Evolutionary conservation across 83 land plant genomes (phyloP), one percentile per base, ranked within the genome.

Genomic region (Thuja plicata): DNA sequence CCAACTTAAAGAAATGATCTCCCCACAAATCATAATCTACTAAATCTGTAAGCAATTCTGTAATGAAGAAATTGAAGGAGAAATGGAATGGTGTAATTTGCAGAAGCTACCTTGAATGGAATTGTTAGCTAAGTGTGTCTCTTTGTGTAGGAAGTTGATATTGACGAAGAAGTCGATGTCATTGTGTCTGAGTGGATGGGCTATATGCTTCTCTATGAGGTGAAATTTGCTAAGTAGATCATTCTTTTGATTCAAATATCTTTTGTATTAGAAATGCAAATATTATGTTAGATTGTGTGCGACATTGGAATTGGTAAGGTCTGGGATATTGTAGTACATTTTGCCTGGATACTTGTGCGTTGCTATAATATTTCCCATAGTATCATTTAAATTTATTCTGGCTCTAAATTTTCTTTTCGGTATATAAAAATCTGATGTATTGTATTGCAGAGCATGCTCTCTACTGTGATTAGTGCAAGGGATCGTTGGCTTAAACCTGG

Each of bases 181-280:
- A 98, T 98, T 48, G 91, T 98, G 35, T 98, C 99, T 37, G 99
- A 98, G 89, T 98, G 99, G 99, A 98, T 98, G 99, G 99, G 99
- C 24, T 98, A 98, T 90, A 98, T 98, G 98, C 96, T 98, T 90
- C 89, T 98, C 5, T 98, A 98, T 90, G 99, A 98, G 98, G 99
- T 98, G 57, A 76, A 66, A 76, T 76, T 76, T 34, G 79, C 37
- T 12, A 24, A 15, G 4, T 83, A 27, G 30, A 46, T 12, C 27
- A 30, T 16, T 27, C 17, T n/a, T 76, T 76, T 3, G 5, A 83
- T 76, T 76, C 16, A 35, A 34, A 46, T 40, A 46, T 21, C 11
- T 46, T 24, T 48, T 27, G 84, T 80, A 40, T 83, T 11, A 83
- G 35, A 76, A 27, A 76, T 12, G 35, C 2, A 76, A 76, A 76